Evolutionary conservation across 352 stramenopile genomes (phyloP).

Genomic region (Phytophthora citrophthora): DNA sequence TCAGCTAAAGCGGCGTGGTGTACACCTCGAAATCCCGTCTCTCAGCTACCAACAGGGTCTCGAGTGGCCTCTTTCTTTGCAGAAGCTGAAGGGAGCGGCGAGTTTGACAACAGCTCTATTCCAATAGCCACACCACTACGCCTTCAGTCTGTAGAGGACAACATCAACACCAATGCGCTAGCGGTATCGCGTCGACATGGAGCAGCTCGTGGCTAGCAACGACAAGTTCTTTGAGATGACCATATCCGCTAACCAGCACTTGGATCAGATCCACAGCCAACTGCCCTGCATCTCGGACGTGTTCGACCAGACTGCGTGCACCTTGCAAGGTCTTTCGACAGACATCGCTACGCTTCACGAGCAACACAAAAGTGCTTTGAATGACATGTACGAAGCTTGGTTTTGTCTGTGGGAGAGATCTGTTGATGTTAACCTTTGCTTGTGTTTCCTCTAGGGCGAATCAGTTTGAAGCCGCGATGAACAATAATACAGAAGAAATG

Average conservation of each 20-base stretch:
- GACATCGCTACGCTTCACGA: slow-evolving; percentile 56
- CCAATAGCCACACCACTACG: slow-evolving; percentile 36
- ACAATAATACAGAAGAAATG: slow-evolving; percentile 55
- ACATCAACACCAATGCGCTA: slow-evolving; percentile 45
- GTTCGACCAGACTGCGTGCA: slow-evolving; percentile 50
- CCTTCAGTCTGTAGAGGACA: slow-evolving; percentile 55
- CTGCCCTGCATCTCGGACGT: slow-evolving; percentile 43
- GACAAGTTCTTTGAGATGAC: slow-evolving; percentile 75
- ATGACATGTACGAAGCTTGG: slow-evolving; percentile 38
- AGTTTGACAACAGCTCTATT: not conserved
- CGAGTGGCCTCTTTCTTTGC: slow-evolving; percentile 52
- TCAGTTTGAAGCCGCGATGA: slow-evolving; percentile 48
- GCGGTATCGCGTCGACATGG: slow-evolving; percentile 60
- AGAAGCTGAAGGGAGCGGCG: slow-evolving; percentile 6
- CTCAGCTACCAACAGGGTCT: slow-evolving; percentile 18
- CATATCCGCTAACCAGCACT: slow-evolving; percentile 51
- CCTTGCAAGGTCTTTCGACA: slow-evolving; percentile 43
- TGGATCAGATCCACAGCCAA: slow-evolving; percentile 58
- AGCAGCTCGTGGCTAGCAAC: slow-evolving; percentile 45
- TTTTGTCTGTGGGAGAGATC: not conserved
- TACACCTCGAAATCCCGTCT: slow-evolving; percentile 50
- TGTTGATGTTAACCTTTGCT: not conserved
- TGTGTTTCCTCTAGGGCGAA: slow-evolving; percentile 21
- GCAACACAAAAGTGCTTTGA: slow-evolving; percentile 44
- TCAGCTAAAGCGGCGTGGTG: slow-evolving; percentile 60